Evolutionary conservation across 1,284 basidiomycete genomes (phyloP), one percentile per base, ranked within the genome.

Genomic region (Amylostereum chailletii): DNA sequence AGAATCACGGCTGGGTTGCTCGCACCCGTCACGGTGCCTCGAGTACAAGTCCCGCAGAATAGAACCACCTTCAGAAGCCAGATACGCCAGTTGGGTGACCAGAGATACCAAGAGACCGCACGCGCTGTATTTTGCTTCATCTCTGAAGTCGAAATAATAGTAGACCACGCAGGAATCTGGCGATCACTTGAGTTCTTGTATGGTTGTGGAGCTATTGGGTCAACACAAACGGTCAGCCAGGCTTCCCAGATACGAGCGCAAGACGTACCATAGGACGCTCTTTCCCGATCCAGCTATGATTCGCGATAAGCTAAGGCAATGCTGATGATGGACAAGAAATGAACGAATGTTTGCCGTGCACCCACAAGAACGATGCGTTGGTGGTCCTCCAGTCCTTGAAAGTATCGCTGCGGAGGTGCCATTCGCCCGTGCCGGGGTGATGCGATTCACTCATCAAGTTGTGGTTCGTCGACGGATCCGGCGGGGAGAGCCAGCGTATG

Each of bases 271-370:
- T 19, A 51, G 26, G n/a, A 50, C 32, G 33, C 38, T 50, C 45
- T 50, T 50, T 3, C 49, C 49, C 1, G 45, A 46, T 4, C 49
- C 50, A 38, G 45, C 50, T 51, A 31, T 31, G 47, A 43, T 37
- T 19, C 8, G 26, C 4, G 19, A 42, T 9, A 10, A 31, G 1
- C 6, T 19, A 44, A 37, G n/a, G 34, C 11, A 31, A 32, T 26
- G 5, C 26, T 29, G 8, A 32, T 9, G 3, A 4, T 19, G 31
- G 1, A 33, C 31, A 51, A 30, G 31, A 44, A n/a, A 34, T 7
- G 42, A 11, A 8, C 36, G 9, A 11, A 51, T 33, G 42, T 37
- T 51, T 47, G 1, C 50, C 50, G 19, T 51, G 36, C 27, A 51
- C 31, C 40, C 45, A 47, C 19, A 47, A 37, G 4, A 26, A 29